Percentiles rank a stretch among this genome's conserved stretches.
Evolutionary conservation across 2,329 filamentous ascomycete genomes (phyloP).

Genomic region (Botrytis aclada): DNA sequence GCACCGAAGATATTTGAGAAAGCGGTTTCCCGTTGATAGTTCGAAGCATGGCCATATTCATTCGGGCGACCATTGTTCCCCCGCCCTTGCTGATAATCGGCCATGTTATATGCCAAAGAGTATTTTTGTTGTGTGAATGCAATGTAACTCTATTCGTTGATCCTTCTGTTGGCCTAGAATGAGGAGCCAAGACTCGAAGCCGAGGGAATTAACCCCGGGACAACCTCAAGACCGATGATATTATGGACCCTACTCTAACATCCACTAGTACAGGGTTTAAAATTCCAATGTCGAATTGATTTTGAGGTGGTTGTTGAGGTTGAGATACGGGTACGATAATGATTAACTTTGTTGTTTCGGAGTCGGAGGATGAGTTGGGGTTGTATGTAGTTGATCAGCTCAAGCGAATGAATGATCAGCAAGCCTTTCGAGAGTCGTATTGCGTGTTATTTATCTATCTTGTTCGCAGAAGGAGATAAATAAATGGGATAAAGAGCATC

Average conservation of each 20-base stretch:
- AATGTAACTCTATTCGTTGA: slow-evolving; percentile 10
- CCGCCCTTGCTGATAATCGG: slow-evolving; percentile 61
- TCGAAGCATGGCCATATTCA: slow-evolving; percentile 46
- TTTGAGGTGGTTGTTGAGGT: slow-evolving; percentile 9
- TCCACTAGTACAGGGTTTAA: neutral
- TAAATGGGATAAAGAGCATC: slow-evolving; percentile 3
- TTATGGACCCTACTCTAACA: neutral
- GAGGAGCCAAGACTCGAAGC: slow-evolving; percentile 27
- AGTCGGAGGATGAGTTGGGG: slow-evolving; percentile 16
- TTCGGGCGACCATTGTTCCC: slow-evolving; percentile 48
- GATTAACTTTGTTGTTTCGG: slow-evolving; percentile 19
- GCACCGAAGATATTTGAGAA: slow-evolving; percentile 95
- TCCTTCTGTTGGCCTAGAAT: slow-evolving; percentile 16
- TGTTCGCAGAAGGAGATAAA: slow-evolving; percentile 13
- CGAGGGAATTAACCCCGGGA: slow-evolving; percentile 30
- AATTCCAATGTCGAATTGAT: slow-evolving; percentile 1
- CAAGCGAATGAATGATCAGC: slow-evolving; percentile 20
- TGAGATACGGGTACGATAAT: slow-evolving; percentile 13
- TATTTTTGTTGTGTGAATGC: slow-evolving; percentile 11
- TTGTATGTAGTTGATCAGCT: slow-evolving; percentile 20
- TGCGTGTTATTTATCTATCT: slow-evolving; percentile 15
- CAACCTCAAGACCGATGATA: slow-evolving; percentile 21
- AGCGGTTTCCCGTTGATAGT: slow-evolving; percentile 82
- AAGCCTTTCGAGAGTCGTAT: slow-evolving; percentile 17
- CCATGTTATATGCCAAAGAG: slow-evolving; percentile 41